Base-by-base conservation (phyloP, 2,329 filamentous ascomycete genomes). In the Cytospora paraplurivora region DNA sequence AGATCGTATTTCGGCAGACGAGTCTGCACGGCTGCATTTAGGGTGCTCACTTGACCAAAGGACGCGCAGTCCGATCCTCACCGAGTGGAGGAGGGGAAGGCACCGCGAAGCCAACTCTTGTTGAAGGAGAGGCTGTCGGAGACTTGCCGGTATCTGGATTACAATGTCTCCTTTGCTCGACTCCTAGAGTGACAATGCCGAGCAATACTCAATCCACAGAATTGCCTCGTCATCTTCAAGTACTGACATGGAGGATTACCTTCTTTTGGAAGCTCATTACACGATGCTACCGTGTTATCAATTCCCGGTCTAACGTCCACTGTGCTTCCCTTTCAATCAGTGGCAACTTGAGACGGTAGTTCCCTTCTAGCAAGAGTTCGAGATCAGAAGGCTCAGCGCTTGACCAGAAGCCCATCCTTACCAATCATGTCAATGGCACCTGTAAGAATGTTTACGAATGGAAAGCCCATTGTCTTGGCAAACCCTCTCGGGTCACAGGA, bases 401-500 rank as follows among this genome's bases (percentile, higher is more conserved):
- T 41, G 38, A 13, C 13, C 7, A 41, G 15, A 41, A 41, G 13
- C 4, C 38, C 38, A 41, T 41, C 38, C n/a, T n/a, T 19, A 8
- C 13, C 15, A n/a, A 15, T 2, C 6, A n/a, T n/a, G n/a, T 17
- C 27, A 27, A 27, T 41, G 38, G 17, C 41, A 44, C n/a, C 35
- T 37, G 12, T 37, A 37, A 8, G 7, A 8, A 8, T 37, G 8
- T 37, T 37, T 37, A 13, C 19, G 17, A n/a, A 44, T 19, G 41
- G 17, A n/a, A n/a, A n/a, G 49, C 35, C 55, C 38, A 13, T 35
- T 57, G 57, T 33, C 41, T 54, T 38, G 58, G 49, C 52, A 52
- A 27, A 56, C 53, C 52, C 32, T 58, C 59, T 62, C 59, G 59
- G 53, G 56, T 57, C 37, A 41, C 38, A 49, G 59, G 27, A 55